Conservation (phyloP, 495 filamentous ascomycete genomes). For the Daldinia bambusicola region DNA sequence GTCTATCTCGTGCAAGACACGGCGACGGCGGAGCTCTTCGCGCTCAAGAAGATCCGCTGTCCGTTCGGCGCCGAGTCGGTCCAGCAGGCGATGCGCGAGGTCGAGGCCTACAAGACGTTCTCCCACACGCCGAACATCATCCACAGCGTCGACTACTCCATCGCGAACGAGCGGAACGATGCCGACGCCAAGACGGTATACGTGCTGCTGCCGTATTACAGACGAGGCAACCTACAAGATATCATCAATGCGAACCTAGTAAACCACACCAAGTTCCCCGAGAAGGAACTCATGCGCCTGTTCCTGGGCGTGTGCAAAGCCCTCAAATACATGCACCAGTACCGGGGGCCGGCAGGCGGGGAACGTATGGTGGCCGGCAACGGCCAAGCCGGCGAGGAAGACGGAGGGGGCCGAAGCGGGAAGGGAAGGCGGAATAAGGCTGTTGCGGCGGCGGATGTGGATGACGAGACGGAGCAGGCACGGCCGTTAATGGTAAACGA, state of each 20-base stretch:
- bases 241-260: slow-evolving; percentile 98
- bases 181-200: slow-evolving; percentile 91
- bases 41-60: slow-evolving; percentile 97
- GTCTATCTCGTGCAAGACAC: slow-evolving; percentile 98
- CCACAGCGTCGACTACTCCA: slow-evolving; percentile 84
- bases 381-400: slow-evolving; percentile 43
- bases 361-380: slow-evolving; percentile 62
- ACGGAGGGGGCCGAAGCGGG: slow-evolving; percentile 66
- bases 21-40: slow-evolving; percentile 80
- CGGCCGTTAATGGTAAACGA: slow-evolving; percentile 87
- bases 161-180: slow-evolving; percentile 66
- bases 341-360: slow-evolving; percentile 62
- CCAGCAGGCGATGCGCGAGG: slow-evolving; percentile 91
- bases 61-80: slow-evolving; percentile 98
- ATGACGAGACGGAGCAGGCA: slow-evolving; percentile 77
- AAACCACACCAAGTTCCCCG: slow-evolving; percentile 94
- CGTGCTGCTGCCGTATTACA: slow-evolving; percentile 93
- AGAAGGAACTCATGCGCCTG: slow-evolving; percentile 80
- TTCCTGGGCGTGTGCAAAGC: slow-evolving; percentile 93
- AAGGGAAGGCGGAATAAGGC: slow-evolving; percentile 63
- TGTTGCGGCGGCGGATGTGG: slow-evolving; percentile 61
- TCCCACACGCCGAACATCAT: slow-evolving; percentile 85
- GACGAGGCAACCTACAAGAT: slow-evolving; percentile 94
- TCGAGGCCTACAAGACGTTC: slow-evolving; percentile 95
- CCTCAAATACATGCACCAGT: slow-evolving; percentile 89